Percentiles rank a stretch among this genome's conserved stretches.
These are phyloP conservation scores for Aspergillus calidoustus DNA, from an alignment of 2,329 filamentous ascomycete genomes.

Conservation along the genomic window DNA sequence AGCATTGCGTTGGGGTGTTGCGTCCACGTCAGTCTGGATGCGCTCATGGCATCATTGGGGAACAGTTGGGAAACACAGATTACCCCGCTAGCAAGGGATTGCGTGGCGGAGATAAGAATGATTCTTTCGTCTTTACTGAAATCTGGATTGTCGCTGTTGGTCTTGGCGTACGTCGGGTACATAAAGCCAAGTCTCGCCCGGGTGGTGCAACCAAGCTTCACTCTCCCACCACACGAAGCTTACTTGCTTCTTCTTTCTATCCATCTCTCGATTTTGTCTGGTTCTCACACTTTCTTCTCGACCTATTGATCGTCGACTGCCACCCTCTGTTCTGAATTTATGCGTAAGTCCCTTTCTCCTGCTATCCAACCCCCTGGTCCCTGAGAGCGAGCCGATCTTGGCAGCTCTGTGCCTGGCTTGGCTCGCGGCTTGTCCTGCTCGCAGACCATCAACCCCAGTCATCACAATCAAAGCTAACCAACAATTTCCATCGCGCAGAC, in stretches of 20 bases:
- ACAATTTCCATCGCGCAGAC: constrained; percentile 28
- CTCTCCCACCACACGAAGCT: constrained; percentile 21
- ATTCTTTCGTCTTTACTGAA: neutral
- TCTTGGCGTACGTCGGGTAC: constrained; percentile 2
- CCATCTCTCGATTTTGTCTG: constrained; percentile 5
- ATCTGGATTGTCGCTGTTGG: constrained; percentile 24
- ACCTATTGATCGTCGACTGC: constrained; percentile 12
- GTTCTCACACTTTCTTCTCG: neutral
- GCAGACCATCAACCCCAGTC: neutral
- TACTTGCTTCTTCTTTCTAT: constrained; percentile 19
- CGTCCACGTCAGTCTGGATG: neutral
- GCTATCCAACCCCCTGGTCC: neutral
- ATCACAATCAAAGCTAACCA: neutral
- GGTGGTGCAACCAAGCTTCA: neutral
- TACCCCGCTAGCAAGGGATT: neutral
- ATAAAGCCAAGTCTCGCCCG: neutral
- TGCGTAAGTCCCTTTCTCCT: constrained; percentile 34
- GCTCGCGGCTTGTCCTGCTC: neutral
- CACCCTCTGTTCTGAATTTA: constrained; percentile 37
- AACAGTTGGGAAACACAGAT: neutral
- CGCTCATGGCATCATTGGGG: neutral
- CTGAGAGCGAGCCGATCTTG: constrained; percentile 16
- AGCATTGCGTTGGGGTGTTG: neutral
- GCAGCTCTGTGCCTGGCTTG: neutral
- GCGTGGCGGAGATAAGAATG: neutral